Evolutionary conservation across 441 rosid species (phyloP), one percentile per base, ranked within the genome.

Genomic region (Adansonia madagascariensis): DNA sequence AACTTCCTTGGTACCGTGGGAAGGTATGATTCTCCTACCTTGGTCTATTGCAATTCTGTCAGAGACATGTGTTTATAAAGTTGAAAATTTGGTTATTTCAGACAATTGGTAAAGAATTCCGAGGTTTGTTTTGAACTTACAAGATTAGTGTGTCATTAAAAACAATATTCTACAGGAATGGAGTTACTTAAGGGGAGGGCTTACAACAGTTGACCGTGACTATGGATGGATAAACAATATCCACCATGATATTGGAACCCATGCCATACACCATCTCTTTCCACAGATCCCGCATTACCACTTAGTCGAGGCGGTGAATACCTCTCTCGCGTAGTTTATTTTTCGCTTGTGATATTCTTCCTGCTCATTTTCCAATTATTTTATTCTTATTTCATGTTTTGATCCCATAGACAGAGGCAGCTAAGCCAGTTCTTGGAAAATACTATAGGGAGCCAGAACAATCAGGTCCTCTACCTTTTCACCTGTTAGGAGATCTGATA

Each of bases 181-280:
- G 94, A 89, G 89, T 83, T 90, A 90, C 77, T 70, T 90, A 50
- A 85, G 94, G 78, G 94, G 94, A 84, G 94, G 94, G 73, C 91
- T 90, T 24, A 90, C 94, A 14, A 90, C 94, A n/a, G 71, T 90
- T 74, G 94, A 89, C 73, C 89, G 90, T 59, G 91, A 90, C 77
- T 90, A 89, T 70, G 94, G 94, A 75, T 43, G 86, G 84, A 84
- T 90, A 82, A 90, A 90, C 18, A 89, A 85, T 83, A 85, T 90
- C 72, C 94, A 90, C 85, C 94, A 90, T 53, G 94, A 90, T 65
- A 90, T 90, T 43, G 94, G 94, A 63, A 90, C 92, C 35, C 94
- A 90, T 81, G 91, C 89, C 75, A 73, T 90, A 63, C 94, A 90
- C 78, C 92, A 90, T 78, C 87, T 89, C 57, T 90, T 90, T 82